Evolutionary conservation across 106 monocot genomes (phyloP), one percentile per base, ranked within the genome.

Genomic region (Posidonia australis): DNA sequence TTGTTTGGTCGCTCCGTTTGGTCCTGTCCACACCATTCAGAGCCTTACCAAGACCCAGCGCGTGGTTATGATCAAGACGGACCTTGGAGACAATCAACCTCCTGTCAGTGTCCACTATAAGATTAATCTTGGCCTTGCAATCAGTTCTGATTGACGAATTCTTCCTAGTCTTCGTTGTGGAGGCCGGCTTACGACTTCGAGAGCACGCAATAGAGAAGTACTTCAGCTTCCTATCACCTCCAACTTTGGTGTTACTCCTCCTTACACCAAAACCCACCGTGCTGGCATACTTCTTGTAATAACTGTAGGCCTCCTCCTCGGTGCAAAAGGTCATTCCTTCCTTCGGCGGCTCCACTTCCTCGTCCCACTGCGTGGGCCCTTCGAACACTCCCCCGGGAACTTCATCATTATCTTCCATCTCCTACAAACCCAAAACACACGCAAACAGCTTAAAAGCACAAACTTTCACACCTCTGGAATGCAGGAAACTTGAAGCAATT

Each of bases 51-150:
- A 27, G 19, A 44, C 48, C 20, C 14, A 65, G 10, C 16, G 21
- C 48, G 28, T 65, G 65, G 46, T 65, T 65, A 49, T 65, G 65
- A 17, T 65, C 65, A 26, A 65, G 48, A 7, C 25, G 28, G 9
- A 65, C 65, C 16, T 26, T 49, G 13, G 48, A 26, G 12, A 65
- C 27, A 18, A 26, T 25, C 25, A 65, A 17, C 29, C 5, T 26
- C 20, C 70, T 54, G 19, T 70, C 60, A 22, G 22, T 22, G 28
- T 51, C 28, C 19, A 70, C 26, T 17, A 58, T 47, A 22, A 61
- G 41, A 44, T 59, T 70, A 18, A 70, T 45, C 41, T 61, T 70
- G 17, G 70, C 70, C 44, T 60, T 59, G 49, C 70, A 70, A 4
- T 59, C 48, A 10, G 70, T 70, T 22, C 47, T 60, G 16, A 46